Base-by-base conservation (phyloP, 345 rosid genomes). In the Sisymbrium altissimum region DNA sequence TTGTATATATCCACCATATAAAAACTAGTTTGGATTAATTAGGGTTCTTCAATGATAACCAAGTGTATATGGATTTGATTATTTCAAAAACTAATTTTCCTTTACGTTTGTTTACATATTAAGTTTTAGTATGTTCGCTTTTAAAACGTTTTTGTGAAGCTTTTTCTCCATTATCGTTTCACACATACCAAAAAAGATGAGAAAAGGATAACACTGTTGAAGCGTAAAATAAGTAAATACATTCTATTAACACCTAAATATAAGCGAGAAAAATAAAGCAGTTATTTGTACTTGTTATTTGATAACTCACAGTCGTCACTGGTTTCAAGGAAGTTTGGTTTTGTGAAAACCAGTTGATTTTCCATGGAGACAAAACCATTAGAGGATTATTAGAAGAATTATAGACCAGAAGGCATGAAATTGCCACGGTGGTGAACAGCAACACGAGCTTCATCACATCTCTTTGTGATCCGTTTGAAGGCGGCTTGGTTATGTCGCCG, bases 331-430 rank as follows among this genome's bases (percentile, higher is more conserved):
- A 59, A 21, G 52, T 25, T 8, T 40, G 14, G 52, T 62, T 62
- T 62, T 62, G 52, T 62, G 67, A 41, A 41, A 43, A 62, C 67
- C 67, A 46, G 52, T 18, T 46, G 25, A 46, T 18, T 25, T 17
- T 46, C 52, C 52, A 46, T 18, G 52, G 52, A 8, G 52, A 46
- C 25, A 46, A 46, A 46, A 18, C 52, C 52, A 46, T 46, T 46
- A 46, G 25, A 17, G 67, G 67, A 62, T 62, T 62, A 43, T n/a
- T 14, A 62, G 67, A 62, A 43, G 38, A 41, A 5, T 62, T 25
- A n/a, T 23, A 62, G 21, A 62, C 23, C 52, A 62, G 25, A 25
- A 61, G 19, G 12, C 67, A 62, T 9, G 52, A 62, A 41, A 62
- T 4, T 14, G 52, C 21, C 23, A 46, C 52, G 12, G 52, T 18